A percentile compares a stretch with the other conserved stretches of the same genome.
Evolutionary conservation across 2,329 filamentous ascomycete genomes (phyloP).

Genomic region (Diaporthe amygdali): DNA sequence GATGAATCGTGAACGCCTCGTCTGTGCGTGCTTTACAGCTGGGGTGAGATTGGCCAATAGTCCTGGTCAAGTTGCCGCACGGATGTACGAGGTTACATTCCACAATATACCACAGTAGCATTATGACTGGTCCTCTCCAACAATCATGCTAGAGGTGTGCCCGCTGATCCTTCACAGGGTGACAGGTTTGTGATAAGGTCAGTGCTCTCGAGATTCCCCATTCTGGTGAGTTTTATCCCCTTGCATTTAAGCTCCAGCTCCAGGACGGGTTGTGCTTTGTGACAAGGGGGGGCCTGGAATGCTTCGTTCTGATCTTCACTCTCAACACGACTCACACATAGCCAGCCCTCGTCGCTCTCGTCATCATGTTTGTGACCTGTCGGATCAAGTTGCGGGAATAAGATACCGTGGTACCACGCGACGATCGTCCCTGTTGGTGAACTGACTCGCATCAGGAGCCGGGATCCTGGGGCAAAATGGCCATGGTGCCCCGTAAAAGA

Average conservation of each 20-base stretch:
- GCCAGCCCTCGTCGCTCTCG: neutral
- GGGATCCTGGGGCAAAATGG: neutral
- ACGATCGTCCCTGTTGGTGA: neutral
- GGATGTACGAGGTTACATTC: constrained; percentile 3
- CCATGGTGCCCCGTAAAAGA: neutral
- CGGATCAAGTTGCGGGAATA: constrained; percentile 6
- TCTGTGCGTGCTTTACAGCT: neutral
- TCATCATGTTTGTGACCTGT: constrained; percentile 1
- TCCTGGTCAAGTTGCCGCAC: neutral
- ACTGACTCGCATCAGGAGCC: neutral
- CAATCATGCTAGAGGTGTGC: neutral
- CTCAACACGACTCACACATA: neutral
- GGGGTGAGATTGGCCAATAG: neutral
- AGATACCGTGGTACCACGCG: neutral
- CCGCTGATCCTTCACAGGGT: neutral
- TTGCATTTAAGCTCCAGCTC: neutral
- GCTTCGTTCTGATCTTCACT: neutral
- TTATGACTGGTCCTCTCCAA: neutral
- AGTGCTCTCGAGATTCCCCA: neutral
- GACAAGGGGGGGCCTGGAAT: neutral
- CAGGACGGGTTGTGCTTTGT: neutral
- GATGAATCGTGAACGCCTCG: constrained; percentile 4
- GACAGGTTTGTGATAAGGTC: neutral
- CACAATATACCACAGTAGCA: neutral
- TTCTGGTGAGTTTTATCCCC: neutral